Evolutionary conservation across 345 rosid genomes (phyloP).

Genomic region (Eucalyptus camaldulensis): DNA sequence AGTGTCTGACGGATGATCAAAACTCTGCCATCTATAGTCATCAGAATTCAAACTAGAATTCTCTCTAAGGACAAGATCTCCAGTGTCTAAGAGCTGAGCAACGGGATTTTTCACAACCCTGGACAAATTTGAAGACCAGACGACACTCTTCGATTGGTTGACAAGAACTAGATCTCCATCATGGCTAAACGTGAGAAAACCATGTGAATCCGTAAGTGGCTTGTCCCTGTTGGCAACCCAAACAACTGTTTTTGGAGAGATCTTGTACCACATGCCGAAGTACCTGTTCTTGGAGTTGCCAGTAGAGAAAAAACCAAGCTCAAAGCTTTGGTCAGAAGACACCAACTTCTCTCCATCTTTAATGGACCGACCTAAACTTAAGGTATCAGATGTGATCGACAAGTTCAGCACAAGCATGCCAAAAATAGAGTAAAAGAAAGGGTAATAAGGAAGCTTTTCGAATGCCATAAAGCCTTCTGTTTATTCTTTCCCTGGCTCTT

Average conservation of each 20-base stretch:
- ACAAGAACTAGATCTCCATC: too few species aligned
- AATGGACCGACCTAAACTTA: neutral
- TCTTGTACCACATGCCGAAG: conserved; percentile 32
- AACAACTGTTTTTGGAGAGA: conserved; percentile 1
- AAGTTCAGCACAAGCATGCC: neutral
- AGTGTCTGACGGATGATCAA: conserved; percentile 30
- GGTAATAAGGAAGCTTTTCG: too few species aligned
- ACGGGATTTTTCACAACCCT: too few species aligned
- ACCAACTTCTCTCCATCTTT: conserved; percentile 2
- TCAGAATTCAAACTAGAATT: neutral
- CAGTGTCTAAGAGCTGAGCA: too few species aligned
- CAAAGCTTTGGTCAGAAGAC: conserved; percentile 9
- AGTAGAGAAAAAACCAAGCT: conserved; percentile 13
- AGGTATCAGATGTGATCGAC: neutral
- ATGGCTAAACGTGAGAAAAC: neutral
- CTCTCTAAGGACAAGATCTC: neutral
- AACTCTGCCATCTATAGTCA: conserved; percentile 25
- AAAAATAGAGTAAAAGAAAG: too few species aligned
- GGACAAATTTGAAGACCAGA: too few species aligned
- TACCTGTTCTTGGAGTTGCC: conserved; percentile 9
- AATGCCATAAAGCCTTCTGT: too few species aligned
- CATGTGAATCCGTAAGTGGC: conserved; percentile 3
- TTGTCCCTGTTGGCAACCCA: conserved; percentile 40
- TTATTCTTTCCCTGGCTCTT: too few species aligned
- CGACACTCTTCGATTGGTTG: too few species aligned